Evolutionary conservation across 352 stramenopile species (phyloP), one percentile per base, ranked within the genome.

Genomic region (Phytophthora pluvialis): DNA sequence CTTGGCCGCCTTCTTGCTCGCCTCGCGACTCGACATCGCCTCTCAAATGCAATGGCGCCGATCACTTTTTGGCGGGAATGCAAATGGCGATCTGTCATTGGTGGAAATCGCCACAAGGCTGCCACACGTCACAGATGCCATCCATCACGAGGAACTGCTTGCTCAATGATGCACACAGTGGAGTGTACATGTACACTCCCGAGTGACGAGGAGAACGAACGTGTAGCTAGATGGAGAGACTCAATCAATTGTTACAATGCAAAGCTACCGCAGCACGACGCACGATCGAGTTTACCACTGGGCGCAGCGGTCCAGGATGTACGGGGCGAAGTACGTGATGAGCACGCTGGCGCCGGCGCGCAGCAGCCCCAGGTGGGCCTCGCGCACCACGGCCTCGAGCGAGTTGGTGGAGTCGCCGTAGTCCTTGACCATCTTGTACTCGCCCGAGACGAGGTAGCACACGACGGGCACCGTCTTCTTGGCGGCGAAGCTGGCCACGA

Each of bases 361-460:
- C 75, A 94, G 58, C 33, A 95, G 74, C 16, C 81, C 77, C 44
- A 96, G 42, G 61, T 96, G 89, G 4, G 86, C 75, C 69, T 97
- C 90, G 15, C 82, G 83, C 72, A 97, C 87, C 58, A 97, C 88
- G 40, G 74, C 80, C 55, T 96, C 88, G 35, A 96, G 76, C 55
- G 88, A 94, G 45, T 86, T 64, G 40, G 88, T 93, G 33, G 83
- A 86, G 57, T 86, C 84, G 44, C 86, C 89, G 67, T 97, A 97
- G 75, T 97, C 97, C 75, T 98, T 98, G 51, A 99, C 83, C 98
- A 99, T 99, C 77, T 98, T 98, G 89, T 99, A 99, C 81, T 99
- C 98, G 67, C 98, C 98, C 60, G 92, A 99, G 48, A 99, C 98
- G 70, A 99, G 90, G 86, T 99, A 99, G 60, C 97, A 98, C 28